Evolutionary conservation across 1,284 basidiomycete genomes (phyloP), one percentile per base, ranked within the genome.

Genomic region (Malassezia arunalokei): DNA sequence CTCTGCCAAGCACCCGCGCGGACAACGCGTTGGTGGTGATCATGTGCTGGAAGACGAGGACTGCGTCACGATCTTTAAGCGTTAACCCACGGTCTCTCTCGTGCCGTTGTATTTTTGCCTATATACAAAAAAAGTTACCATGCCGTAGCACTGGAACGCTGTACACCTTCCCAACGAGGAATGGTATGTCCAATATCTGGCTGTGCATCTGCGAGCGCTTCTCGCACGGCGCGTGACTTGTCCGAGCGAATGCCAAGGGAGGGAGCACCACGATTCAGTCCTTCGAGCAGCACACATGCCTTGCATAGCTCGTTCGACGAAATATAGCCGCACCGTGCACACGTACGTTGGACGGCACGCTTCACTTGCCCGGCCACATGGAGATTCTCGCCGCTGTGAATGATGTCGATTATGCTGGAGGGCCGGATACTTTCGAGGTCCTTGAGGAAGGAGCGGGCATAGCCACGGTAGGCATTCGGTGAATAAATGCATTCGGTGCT

Each of bases 401-500:
- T 95, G 58, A 98, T 94, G 71, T 99, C 92, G 54, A 99, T 87
- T 59, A 98, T 95, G 2, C 87, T 86, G 63, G 85, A 87, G 0
- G 94, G 90, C 15, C 92, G 80, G 32, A 91, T 83, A 0, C 85
- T 85, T 76, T 99, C 92, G 12, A 98, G 79, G 62, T 96, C 89
- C 74, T 98, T 98, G 40, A 98, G 80, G 66, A 96, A 94, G 0
- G 83, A 83, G 40, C 92, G 79, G 0, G 94, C 91, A 71, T 96
- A 90, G 0, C 94, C 94, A 15, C 92, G 84, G 73, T 99, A 99
- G 2, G 92, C 94, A 64, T 75, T 73, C 9, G 94, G 94, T 3
- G 90, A 94, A 75, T 99, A 98, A 66, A 96, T 96, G 74, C 92
- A 99, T 73, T 99, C 92, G 5, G 94, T 99, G 1, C 90, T 95